Conservation (phyloP, 768 basidiomycete species). For the Collybia mongolica region DNA sequence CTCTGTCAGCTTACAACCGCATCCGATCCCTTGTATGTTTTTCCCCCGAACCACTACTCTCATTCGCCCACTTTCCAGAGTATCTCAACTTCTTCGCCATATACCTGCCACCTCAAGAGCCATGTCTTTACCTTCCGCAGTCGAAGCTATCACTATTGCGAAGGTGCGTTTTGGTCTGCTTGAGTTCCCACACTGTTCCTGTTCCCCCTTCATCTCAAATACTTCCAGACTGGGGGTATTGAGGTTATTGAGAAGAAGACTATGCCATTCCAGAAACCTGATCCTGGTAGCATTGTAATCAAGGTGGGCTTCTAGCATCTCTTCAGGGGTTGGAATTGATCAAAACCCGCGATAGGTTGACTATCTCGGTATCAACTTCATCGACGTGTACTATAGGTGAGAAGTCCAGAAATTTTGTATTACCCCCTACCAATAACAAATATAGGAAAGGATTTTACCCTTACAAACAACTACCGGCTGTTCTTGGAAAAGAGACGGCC, state of each 20-base stretch:
- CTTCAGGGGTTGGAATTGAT: neutral
- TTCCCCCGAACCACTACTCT: constrained; percentile 8
- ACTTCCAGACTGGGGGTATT: constrained; percentile 57
- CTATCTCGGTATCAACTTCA: constrained; percentile 85
- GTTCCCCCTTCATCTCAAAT: neutral
- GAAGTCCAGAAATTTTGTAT: neutral
- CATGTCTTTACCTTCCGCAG: constrained; percentile 59
- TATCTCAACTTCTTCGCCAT: constrained; percentile 22
- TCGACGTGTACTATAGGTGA: constrained; percentile 80
- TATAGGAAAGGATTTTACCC: constrained; percentile 67
- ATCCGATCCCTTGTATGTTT: neutral
- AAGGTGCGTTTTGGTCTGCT: constrained; percentile 30
- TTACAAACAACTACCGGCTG: constrained; percentile 53
- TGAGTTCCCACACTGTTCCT: no score
- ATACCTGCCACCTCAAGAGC: constrained; percentile 21
- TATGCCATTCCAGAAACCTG: constrained; percentile 66
- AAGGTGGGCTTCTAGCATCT: constrained; percentile 23
- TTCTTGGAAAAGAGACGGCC: constrained; percentile 75
- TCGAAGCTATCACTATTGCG: constrained; percentile 71
- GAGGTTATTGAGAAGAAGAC: constrained; percentile 72
- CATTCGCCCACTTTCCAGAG: constrained; percentile 4
- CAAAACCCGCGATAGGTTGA: constrained; percentile 45
- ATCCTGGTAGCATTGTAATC: constrained; percentile 58
- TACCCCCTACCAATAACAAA: neutral
- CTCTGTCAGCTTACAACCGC: no score